Conservation (phyloP, 805 yeast genomes). For the Candida morakotiae region DNA sequence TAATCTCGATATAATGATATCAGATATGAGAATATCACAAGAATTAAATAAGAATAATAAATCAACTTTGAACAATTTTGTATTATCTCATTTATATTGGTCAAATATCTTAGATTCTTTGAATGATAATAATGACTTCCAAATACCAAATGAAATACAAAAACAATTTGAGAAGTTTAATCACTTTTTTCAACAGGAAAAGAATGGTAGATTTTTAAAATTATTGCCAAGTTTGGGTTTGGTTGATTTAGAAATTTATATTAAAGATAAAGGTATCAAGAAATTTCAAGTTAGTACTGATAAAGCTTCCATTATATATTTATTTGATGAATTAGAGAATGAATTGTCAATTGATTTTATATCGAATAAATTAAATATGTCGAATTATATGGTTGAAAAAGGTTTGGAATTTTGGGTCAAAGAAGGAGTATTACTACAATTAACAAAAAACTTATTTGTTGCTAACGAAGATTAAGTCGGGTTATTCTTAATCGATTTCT, state of each 20-base stretch:
- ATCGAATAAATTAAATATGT: slow-evolving; percentile 36
- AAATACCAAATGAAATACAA: slow-evolving; percentile 45
- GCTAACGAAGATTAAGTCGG: slow-evolving; percentile 34
- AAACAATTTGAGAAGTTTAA: slow-evolving; percentile 42
- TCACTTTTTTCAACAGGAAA: slow-evolving; percentile 35
- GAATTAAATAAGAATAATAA: slow-evolving; percentile 30
- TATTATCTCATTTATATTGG: slow-evolving; percentile 83
- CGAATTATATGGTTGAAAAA: slow-evolving; percentile 32
- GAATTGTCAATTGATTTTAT: slow-evolving; percentile 32
- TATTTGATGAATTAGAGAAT: slow-evolving; percentile 38
- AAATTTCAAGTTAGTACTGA: slow-evolving; percentile 58
- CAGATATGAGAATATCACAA: slow-evolving; percentile 61
- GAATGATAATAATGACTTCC: slow-evolving; percentile 29
- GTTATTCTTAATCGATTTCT: slow-evolving; percentile 27
- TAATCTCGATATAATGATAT: slow-evolving; percentile 78
- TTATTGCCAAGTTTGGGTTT: slow-evolving; percentile 58
- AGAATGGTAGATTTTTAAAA: slow-evolving; percentile 56
- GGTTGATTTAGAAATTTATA: slow-evolving; percentile 52
- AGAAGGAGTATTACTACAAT: slow-evolving; percentile 47
- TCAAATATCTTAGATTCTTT: slow-evolving; percentile 42
- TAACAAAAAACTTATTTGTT: slow-evolving; percentile 26
- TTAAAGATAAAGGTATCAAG: slow-evolving; percentile 35
- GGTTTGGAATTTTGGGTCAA: slow-evolving; percentile 60
- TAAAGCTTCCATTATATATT: slow-evolving; percentile 58
- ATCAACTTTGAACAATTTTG: slow-evolving; percentile 38